A percentile compares a stretch with the other conserved stretches of the same genome.
These are phyloP conservation scores for Gaeumannomyces sp. DNA, from an alignment of 2,329 filamentous ascomycete species.

Conservation along the genomic window DNA sequence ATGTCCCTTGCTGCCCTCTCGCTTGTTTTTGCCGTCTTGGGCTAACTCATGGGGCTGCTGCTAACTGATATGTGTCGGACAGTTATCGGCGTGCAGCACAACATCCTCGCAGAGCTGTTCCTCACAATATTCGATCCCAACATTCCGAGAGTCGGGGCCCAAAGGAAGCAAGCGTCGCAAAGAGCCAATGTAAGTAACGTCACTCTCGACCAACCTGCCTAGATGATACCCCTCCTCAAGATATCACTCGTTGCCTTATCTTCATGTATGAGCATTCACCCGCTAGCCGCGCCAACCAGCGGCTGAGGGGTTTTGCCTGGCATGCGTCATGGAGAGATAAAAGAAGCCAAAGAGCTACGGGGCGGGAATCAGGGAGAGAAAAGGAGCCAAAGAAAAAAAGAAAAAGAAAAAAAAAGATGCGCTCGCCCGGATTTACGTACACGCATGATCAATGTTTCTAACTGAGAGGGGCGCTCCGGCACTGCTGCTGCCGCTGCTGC, in stretches of 20 bases:
- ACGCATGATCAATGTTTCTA: neutral
- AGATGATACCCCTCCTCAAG: neutral
- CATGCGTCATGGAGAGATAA: neutral
- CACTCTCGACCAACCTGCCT: neutral
- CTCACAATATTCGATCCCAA: conserved; percentile 50
- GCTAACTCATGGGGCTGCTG: too few species aligned
- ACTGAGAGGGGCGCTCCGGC: neutral
- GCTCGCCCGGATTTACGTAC: neutral
- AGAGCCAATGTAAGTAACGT: conserved; percentile 29
- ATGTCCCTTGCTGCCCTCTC: conserved; percentile 14
- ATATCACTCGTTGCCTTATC: neutral
- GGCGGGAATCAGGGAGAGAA: too few species aligned
- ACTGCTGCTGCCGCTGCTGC: neutral
- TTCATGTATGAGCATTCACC: neutral
- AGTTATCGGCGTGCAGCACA: conserved; percentile 56
- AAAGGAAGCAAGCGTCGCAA: conserved; percentile 29
- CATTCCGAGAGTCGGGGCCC: conserved; percentile 42
- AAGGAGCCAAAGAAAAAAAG: neutral
- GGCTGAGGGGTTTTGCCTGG: neutral
- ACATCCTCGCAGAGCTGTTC: conserved; percentile 51
- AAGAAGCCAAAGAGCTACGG: neutral
- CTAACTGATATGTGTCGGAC: neutral
- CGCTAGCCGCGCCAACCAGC: conserved; percentile 10
- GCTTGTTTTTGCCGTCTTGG: neutral
- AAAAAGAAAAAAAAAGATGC: neutral